Base-by-base conservation (phyloP, 257 asterid species). In the Jacaranda copaia region DNA sequence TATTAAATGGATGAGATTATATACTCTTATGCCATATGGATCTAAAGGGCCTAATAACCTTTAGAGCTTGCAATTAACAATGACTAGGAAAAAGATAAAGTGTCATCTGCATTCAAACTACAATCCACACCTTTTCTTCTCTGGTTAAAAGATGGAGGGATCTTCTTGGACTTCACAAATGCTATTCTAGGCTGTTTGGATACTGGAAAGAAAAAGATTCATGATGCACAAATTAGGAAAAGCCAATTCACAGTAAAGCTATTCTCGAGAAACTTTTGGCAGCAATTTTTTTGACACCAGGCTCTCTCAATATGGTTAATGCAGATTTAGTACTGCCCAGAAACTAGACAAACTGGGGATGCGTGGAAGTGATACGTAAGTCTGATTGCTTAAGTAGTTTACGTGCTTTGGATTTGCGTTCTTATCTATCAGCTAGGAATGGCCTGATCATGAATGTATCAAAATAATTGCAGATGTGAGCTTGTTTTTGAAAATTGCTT, bases 361-460 rank as follows among this genome's bases (percentile, higher is more conserved):
- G 99, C 97, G 99, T 77, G 98, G 99, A 77, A 93, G 99, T 84
- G 99, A 96, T 80, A 96, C 99, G 98, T 93, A 89, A 79, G 98
- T 77, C 42, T 64, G 58, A 79, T 67, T 75, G 68, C 45, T 80
- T 20, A 63, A 38, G 36, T 68, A 61, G 48, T 65, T 65, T 74
- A 56, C 73, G 53, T 42, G 75, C 61, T 55, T 46, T 59, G 59
- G 10, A 61, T 55, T 73, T 77, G 9, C 79, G 40, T 32, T 64
- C 19, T 39, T 70, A 38, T 62, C 53, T 46, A 58, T 53, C 49
- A 65, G 63, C 20, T 48, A 46, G 58, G 58, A 40, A 60, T 82
- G 70, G 45, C 77, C 80, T 81, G 43, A 78, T 43, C 14, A 3
- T 42, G 32, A 25, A 18, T 74, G 52, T 69, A 35, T 70, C 57